These are phyloP conservation scores for Coelastrella sp. DNA, from an alignment of 139 green algal species.

Conservation along the genomic window DNA sequence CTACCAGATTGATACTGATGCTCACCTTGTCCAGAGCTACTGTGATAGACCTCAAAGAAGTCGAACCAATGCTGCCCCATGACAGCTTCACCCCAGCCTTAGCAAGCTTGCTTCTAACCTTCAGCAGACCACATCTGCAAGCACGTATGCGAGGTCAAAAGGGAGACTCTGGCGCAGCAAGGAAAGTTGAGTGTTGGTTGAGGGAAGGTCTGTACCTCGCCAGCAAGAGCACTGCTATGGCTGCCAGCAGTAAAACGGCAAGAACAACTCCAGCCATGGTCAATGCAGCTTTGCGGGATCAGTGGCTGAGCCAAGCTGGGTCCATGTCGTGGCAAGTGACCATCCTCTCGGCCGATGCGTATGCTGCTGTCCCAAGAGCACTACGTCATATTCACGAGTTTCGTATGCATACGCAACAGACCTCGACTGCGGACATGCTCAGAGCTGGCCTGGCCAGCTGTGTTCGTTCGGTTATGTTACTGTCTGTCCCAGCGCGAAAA, in stretches of 20 bases:
- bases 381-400: background rate
- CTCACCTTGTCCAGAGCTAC: slow-evolving; percentile 13
- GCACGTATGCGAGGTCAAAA: background rate
- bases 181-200: background rate
- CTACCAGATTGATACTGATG: background rate
- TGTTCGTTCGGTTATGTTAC: too few relatives aligned
- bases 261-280: background rate
- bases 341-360: too few relatives aligned
- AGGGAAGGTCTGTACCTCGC: background rate
- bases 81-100: slow-evolving; percentile 26
- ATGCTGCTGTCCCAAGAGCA: background rate
- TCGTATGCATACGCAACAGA: background rate
- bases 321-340: background rate
- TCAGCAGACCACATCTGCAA: background rate
- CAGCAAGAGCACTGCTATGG: background rate
- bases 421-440: too few relatives aligned
- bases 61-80: background rate
- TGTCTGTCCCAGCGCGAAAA: too few relatives aligned
- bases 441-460: too few relatives aligned
- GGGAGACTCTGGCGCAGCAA: background rate
- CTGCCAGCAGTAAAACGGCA: background rate
- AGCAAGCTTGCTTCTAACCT: background rate
- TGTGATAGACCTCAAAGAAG: background rate
- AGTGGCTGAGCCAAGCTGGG: background rate
- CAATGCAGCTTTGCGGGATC: background rate